Percentiles rank a stretch among this genome's conserved stretches.
Conservation (phyloP, 2,329 filamentous ascomycete genomes). For the Clarireedia paspali region DNA sequence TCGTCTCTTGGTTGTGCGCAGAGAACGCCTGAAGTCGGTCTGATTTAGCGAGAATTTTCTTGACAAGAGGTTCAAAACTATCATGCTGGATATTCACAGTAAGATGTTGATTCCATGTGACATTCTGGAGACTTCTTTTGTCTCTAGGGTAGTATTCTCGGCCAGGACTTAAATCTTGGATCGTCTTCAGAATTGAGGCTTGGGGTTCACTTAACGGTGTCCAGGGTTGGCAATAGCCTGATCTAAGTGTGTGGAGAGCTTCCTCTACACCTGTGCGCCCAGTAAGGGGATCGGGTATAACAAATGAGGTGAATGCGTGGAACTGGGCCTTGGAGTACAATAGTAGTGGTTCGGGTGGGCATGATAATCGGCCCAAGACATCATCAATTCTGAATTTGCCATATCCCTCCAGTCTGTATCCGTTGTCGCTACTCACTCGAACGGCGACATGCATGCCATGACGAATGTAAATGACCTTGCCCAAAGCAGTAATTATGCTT, state of each 20-base stretch:
- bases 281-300: constrained; percentile 50
- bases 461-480: constrained; percentile 19
- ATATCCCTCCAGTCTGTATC: constrained; percentile 29
- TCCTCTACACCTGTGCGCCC: constrained; percentile 54
- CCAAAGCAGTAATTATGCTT: not conserved
- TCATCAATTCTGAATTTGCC: constrained; percentile 45
- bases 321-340: constrained; percentile 49
- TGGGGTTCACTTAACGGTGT: constrained; percentile 8
- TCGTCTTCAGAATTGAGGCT: constrained; percentile 2
- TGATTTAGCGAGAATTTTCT: constrained; percentile 14
- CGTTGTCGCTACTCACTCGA: constrained; percentile 28
- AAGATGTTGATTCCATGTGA: constrained; percentile 35
- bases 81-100: constrained; percentile 36
- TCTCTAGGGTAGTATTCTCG: constrained; percentile 38
- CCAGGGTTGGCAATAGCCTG: constrained; percentile 35
- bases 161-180: constrained; percentile 25
- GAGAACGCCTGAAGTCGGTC: constrained; percentile 15
- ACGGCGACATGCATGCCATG: constrained; percentile 37
- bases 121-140: constrained; percentile 35
- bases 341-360: constrained; percentile 46
- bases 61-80: constrained; percentile 11
- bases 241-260: constrained; percentile 41
- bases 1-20: constrained; percentile 8
- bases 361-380: constrained; percentile 47
- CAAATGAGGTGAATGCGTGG: constrained; percentile 53